Evolutionary conservation across 2,329 filamentous ascomycete genomes (phyloP).

Genomic region (Chaetomium olivaceum): DNA sequence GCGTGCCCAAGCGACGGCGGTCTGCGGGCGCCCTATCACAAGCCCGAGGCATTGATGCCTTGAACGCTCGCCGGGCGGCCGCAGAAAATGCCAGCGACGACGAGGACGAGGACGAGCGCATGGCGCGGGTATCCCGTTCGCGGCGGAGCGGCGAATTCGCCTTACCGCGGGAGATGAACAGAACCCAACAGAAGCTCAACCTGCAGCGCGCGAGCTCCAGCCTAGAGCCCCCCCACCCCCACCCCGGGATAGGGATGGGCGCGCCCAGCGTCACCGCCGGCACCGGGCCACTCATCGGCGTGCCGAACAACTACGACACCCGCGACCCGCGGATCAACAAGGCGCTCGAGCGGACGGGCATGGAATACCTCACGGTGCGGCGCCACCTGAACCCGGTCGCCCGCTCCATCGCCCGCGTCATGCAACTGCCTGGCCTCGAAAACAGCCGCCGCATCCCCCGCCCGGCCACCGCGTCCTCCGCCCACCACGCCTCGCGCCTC

Average conservation of each 20-base stretch:
- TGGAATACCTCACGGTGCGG: slow-evolving; percentile 73
- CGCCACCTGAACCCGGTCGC: slow-evolving; percentile 71
- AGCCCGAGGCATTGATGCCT: slow-evolving; percentile 25
- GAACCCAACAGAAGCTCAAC: slow-evolving; percentile 75
- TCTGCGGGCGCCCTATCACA: slow-evolving; percentile 45
- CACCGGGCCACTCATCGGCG: slow-evolving; percentile 52
- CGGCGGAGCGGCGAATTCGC: slow-evolving; percentile 43
- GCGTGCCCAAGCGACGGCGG: slow-evolving; percentile 43
- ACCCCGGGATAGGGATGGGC: slow-evolving; percentile 35
- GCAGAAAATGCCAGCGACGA: slow-evolving; percentile 44
- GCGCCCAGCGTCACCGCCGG: slow-evolving; percentile 43
- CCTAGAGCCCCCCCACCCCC: slow-evolving; percentile 62
- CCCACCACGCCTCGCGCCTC: slow-evolving; percentile 13
- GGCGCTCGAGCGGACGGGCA: slow-evolving; percentile 67
- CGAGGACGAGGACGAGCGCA: slow-evolving; percentile 36
- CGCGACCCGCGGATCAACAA: slow-evolving; percentile 64
- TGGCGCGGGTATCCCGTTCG: slow-evolving; percentile 17
- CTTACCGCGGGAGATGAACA: slow-evolving; percentile 57
- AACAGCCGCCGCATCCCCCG: slow-evolving; percentile 50
- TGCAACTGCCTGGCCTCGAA: slow-evolving; percentile 53
- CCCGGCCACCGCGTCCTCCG: slow-evolving; percentile 21
- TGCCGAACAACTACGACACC: slow-evolving; percentile 54
- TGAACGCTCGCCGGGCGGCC: slow-evolving; percentile 29
- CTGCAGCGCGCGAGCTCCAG: slow-evolving; percentile 71
- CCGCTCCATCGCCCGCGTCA: slow-evolving; percentile 58